Base-by-base conservation (phyloP, 495 filamentous ascomycete species). In the Daldinia loculata region DNA sequence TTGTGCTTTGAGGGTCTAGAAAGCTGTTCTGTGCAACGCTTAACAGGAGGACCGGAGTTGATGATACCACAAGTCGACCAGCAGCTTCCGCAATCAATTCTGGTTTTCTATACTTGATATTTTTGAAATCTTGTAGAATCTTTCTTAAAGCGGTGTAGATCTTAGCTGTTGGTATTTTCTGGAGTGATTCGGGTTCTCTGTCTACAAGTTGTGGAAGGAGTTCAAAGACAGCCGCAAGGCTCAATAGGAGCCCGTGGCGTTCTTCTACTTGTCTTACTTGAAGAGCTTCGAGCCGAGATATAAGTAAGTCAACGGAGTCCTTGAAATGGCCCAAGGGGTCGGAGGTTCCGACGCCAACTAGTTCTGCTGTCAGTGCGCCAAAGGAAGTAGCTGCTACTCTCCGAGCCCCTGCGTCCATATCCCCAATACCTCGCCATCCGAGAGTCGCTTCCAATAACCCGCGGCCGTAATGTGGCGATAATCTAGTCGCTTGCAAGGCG, bases 401-500 rank as follows among this genome's bases (percentile, higher is more conserved):
- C 63, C 95, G 85, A 17, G 92, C 90, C 8, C 85, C 82, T 1
- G 87, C 84, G 77, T 97, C 94, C 43, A 86, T 82, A 63, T 93
- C 91, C 0, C 91, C 89, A 51, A 95, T 86, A 3, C 95, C 95
- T 75, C 95, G 86, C 95, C 95, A 98, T 15, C 88, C 87, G n/a
- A 97, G 82, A 17, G 97, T 81, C 1, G 87, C 90, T 29, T 89
- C 83, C 22, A 92, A 74, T 7, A 97, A 77, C 3, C 89, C 89
- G 29, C 84, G 80, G 80, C 91, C 92, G 66, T 98, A 98, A 30
- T 85, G 81, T 2, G 78, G 72, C 57, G 87, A 86, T 7, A 98
- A 78, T 53, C 79, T 81, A 2, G 89, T 90, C 0, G 89, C 91
- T 43, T 86, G 83, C 32, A 89, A 75, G 3, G 91, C 89, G 50